A percentile compares a stretch with the other conserved stretches of the same genome.
These are phyloP conservation scores for Colletotrichum orchidophilum DNA, from an alignment of 2,329 filamentous ascomycete genomes.

Conservation along the genomic window DNA sequence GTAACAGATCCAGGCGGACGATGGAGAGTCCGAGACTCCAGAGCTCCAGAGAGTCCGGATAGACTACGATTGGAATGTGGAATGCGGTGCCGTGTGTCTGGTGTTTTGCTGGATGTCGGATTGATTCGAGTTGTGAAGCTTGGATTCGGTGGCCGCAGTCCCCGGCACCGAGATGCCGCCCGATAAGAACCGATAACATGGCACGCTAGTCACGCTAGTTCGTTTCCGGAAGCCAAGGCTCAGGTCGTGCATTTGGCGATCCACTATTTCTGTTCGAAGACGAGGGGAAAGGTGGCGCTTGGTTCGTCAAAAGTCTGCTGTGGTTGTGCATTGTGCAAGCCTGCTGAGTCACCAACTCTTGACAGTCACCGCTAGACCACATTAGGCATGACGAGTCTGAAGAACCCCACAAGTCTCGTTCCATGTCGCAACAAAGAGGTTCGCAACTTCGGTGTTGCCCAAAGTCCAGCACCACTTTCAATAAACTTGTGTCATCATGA, in stretches of 20 bases:
- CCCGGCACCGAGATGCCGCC: not conserved
- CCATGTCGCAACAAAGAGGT: not conserved
- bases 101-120: no score
- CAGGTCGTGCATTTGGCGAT: slow-evolving; percentile 31
- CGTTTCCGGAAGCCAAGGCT: slow-evolving; percentile 44
- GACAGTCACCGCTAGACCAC: not conserved
- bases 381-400: not conserved
- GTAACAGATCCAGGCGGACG: not conserved
- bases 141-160: not conserved
- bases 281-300: not conserved
- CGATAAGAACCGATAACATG: not conserved
- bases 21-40: not conserved
- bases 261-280: not conserved
- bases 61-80: not conserved
- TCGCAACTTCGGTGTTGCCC: not conserved
- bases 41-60: not conserved
- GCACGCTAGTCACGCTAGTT: slow-evolving; percentile 41
- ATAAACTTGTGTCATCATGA: not conserved
- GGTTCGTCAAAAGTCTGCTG: not conserved
- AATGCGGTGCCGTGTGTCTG: not conserved
- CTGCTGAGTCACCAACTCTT: not conserved
- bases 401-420: not conserved
- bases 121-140: not conserved
- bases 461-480: not conserved
- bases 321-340: no score